Evolutionary conservation across 331 rosid genomes (phyloP).

Genomic region (Spiraea crenata): DNA sequence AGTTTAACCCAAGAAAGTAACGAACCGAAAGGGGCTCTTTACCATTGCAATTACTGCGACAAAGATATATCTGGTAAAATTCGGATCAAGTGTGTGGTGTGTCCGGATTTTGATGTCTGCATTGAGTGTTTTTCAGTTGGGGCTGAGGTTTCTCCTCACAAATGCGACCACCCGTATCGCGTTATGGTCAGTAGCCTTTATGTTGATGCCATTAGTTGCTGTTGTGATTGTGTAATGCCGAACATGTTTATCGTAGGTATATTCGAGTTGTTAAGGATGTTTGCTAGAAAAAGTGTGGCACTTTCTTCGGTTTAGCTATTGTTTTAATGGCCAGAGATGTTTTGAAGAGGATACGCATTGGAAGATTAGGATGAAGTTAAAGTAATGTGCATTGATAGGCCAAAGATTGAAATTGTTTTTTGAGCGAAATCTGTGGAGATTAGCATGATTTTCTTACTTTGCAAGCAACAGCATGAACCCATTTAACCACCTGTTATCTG

Average conservation of each 20-base stretch:
- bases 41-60: slow-evolving; percentile 58
- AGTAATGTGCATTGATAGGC: not conserved
- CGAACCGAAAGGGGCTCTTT: slow-evolving; percentile 45
- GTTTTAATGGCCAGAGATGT: not conserved
- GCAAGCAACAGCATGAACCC: slow-evolving; percentile 3
- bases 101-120: slow-evolving; percentile 57
- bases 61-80: slow-evolving; percentile 49
- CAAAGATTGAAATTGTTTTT: slow-evolving; percentile 2
- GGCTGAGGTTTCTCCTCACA: slow-evolving; percentile 47
- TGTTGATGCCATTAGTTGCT: not conserved
- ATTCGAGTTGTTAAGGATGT: not conserved
- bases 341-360: not conserved
- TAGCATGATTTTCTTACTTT: not conserved
- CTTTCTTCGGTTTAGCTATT: not conserved
- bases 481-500: not conserved
- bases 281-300: slow-evolving; percentile 4
- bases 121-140: slow-evolving; percentile 53
- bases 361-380: not conserved
- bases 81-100: slow-evolving; percentile 44
- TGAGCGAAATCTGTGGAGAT: not conserved
- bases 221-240: not conserved
- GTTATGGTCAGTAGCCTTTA: slow-evolving; percentile 43
- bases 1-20: slow-evolving; percentile 26
- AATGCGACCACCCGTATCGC: slow-evolving; percentile 47
- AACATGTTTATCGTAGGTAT: no score